These are phyloP conservation scores for Penicillium sp. DNA, from an alignment of 2,329 filamentous ascomycete genomes.

Conservation along the genomic window DNA sequence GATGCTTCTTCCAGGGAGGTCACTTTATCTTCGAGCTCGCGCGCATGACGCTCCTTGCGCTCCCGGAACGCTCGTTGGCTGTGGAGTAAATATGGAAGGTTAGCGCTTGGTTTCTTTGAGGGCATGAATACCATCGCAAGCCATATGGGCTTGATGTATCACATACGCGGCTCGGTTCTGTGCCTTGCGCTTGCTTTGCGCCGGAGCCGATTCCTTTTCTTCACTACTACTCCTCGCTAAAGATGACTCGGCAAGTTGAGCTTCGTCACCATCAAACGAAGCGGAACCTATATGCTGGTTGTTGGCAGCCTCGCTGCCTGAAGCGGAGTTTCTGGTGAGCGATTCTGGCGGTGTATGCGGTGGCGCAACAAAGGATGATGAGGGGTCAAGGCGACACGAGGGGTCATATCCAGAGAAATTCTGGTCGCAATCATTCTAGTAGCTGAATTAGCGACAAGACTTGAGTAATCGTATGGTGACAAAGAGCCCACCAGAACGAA, in stretches of 20 bases:
- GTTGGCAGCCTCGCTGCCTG: constrained; percentile 28
- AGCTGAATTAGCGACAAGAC: constrained; percentile 3
- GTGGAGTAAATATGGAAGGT: neutral
- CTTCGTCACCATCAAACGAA: constrained; percentile 32
- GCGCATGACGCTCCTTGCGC: constrained; percentile 90
- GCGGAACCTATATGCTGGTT: constrained; percentile 25
- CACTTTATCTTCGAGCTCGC: constrained; percentile 86
- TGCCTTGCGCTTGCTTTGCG: constrained; percentile 63
- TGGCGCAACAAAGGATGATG: constrained; percentile 32
- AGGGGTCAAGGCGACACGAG: constrained; percentile 37
- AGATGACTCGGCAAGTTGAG: constrained; percentile 27
- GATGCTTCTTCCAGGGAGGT: constrained; percentile 72
- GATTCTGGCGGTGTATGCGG: constrained; percentile 39
- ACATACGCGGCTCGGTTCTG: constrained; percentile 72
- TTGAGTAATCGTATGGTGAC: neutral
- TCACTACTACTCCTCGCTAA: constrained; percentile 50
- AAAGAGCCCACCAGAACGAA: neutral
- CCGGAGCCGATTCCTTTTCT: constrained; percentile 55
- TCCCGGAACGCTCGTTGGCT: constrained; percentile 96
- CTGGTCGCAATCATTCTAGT: constrained; percentile 37
- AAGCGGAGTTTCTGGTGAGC: constrained; percentile 35
- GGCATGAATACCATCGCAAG: neutral
- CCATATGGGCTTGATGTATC: neutral
- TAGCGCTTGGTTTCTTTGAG: neutral
- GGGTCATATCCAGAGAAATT: constrained; percentile 41